phyloP scores from a whole-genome alignment of 805 yeast species.

The Monosporozyma aquatica region DNA sequence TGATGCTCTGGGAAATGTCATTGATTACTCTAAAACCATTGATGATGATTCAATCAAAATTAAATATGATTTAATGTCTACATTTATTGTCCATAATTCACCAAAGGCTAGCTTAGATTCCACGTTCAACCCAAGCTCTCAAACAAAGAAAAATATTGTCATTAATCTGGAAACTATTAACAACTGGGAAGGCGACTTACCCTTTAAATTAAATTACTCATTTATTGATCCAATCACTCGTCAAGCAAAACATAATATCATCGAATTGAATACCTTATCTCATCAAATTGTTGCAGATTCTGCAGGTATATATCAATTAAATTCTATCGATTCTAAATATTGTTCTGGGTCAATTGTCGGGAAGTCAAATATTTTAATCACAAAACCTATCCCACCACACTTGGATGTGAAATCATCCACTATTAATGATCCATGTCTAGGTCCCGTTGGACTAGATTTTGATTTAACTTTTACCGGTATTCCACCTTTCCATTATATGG shows the following conservation, averaged over 20 bases:
- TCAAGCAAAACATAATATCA: too few relatives aligned
- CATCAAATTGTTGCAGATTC: constrained; percentile 34
- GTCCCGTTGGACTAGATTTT: constrained; percentile 77
- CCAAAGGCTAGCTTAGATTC: constrained; percentile 45
- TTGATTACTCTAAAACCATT: constrained; percentile 34
- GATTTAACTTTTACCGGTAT: constrained; percentile 62
- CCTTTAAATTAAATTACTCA: constrained; percentile 31
- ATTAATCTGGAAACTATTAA: constrained; percentile 25
- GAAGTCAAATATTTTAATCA: constrained; percentile 44
- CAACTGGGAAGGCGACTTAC: constrained; percentile 24
- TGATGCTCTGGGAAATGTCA: constrained; percentile 59
- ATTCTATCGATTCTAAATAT: constrained; percentile 44
- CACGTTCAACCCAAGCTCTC: constrained; percentile 28
- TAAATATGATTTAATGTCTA: constrained; percentile 34
- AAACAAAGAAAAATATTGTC: constrained; percentile 33
- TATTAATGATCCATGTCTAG: constrained; percentile 80
- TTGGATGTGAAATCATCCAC: constrained; percentile 37
- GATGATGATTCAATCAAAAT: constrained; percentile 18
- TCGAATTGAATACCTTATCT: constrained; percentile 21
- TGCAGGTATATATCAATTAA: constrained; percentile 61
- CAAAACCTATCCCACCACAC: constrained; percentile 48
- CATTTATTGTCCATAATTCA: constrained; percentile 45
- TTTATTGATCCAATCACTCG: constrained; percentile 26
- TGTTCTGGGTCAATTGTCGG: constrained; percentile 63
- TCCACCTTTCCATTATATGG: constrained; percentile 69